Percentiles rank a stretch among this genome's conserved stretches.
Conservation (phyloP, 805 yeast genomes). For the Candida qinlingensis region DNA sequence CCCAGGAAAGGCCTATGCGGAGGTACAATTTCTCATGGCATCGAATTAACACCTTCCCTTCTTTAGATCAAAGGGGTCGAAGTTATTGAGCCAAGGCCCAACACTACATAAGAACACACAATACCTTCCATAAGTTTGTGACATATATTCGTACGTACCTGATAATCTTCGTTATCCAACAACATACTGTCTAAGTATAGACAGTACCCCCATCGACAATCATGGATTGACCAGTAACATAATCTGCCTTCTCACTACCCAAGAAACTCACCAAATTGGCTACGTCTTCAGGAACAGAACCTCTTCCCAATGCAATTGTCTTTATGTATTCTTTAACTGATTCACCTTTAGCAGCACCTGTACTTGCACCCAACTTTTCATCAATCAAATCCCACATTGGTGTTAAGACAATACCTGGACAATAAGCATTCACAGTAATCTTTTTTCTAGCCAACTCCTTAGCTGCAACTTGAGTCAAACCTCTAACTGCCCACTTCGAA, state of each 20-base stretch:
- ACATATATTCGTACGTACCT: background rate
- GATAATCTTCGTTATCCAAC: background rate
- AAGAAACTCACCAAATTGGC: constrained; percentile 32
- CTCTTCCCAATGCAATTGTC: constrained; percentile 30
- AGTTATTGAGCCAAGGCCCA: too few species aligned
- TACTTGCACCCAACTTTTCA: constrained; percentile 20
- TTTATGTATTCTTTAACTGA: constrained; percentile 23
- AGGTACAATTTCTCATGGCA: too few species aligned
- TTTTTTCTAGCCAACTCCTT: constrained; percentile 31
- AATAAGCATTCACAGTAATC: constrained; percentile 35
- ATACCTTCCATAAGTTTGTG: too few species aligned
- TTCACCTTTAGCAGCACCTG: constrained; percentile 26
- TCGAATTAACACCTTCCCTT: too few species aligned
- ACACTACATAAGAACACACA: too few species aligned
- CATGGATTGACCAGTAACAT: constrained; percentile 32
- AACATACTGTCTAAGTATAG: constrained; percentile 1
- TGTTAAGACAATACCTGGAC: constrained; percentile 37
- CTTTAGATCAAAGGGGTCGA: too few species aligned
- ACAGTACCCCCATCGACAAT: constrained; percentile 34
- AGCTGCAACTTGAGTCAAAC: constrained; percentile 34
- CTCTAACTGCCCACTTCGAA: constrained; percentile 34
- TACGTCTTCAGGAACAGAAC: constrained; percentile 32
- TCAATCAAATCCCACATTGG: constrained; percentile 32
- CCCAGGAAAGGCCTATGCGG: too few species aligned
- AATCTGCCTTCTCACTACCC: constrained; percentile 31